Base-by-base conservation (phyloP, 768 basidiomycete species). In the Cyclocybe cylindracea region DNA sequence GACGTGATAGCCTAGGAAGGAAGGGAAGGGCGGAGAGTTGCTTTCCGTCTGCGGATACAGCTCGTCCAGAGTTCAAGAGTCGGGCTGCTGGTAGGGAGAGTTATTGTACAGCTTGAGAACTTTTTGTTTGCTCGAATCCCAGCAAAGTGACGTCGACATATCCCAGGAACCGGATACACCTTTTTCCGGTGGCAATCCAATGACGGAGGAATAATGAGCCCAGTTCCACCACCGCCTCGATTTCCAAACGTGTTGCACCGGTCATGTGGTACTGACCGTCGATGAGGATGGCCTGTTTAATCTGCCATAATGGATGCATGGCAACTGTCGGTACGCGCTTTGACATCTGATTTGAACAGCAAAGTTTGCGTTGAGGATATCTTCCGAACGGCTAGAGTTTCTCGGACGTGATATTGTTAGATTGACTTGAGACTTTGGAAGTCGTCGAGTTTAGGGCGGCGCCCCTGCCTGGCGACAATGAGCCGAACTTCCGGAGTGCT, bases 11-110 rank as follows among this genome's bases (percentile, higher is more conserved):
- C 78, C 73, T 50, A 78, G 70, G 53, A 78, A 68, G 2, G 59
- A 57, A 10, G 78, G 65, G 0, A 33, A 6, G 0, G 36, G 6
- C 74, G n/a, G 14, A 69, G 0, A 73, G 7, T 53, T 79, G 78
- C 50, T 79, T 80, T 3, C 44, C 33, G 10, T 61, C 49, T 78
- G 74, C 0, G 73, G 74, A 77, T 60, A 0, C 71, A 78, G 56
- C 1, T 62, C 39, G 55, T 79, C 77, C 71, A 78, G 1, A 78
- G 65, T 2, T 34, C 36, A 0, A 80, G 1, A 78, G 63, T 2
- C 37, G 18, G 2, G 50, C 62, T 78, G 77, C 7, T 59, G 0
- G 46, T 7, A 0, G 76, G 76, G 13, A 68, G 50, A 10, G 1
- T 31, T 39, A 3, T 56, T 39, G 58, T 75, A 71, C 0, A 61